These are phyloP conservation scores for Termitomyces sp. DNA, from an alignment of 768 basidiomycete species.

Conservation along the genomic window DNA sequence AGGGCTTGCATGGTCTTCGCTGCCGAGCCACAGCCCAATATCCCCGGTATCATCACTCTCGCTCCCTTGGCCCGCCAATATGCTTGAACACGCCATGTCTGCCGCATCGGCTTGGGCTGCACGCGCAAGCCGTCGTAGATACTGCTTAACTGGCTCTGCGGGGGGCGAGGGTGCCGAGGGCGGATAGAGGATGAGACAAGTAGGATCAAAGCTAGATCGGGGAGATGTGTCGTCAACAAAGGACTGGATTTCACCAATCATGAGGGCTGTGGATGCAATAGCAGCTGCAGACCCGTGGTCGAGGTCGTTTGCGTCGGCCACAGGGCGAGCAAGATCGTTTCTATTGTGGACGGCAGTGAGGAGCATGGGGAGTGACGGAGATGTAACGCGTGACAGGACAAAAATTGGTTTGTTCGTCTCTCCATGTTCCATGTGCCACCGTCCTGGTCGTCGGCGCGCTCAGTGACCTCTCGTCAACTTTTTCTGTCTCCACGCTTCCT, in stretches of 20 bases:
- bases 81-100: conserved; percentile 41
- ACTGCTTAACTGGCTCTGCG: conserved; percentile 5
- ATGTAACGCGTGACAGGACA: conserved; percentile 14
- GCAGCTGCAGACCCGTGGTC: conserved; percentile 5
- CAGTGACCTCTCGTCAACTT: conserved; percentile 3
- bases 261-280: conserved; percentile 17
- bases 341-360: conserved; percentile 2
- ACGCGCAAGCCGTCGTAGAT: conserved; percentile 31
- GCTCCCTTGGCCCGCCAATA: conserved; percentile 48
- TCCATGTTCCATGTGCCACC: conserved; percentile 13
- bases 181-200: conserved; percentile 18
- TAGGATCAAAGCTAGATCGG: conserved; percentile 10
- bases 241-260: conserved; percentile 13
- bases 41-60: conserved; percentile 58
- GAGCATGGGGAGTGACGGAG: conserved; percentile 9
- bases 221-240: conserved; percentile 4
- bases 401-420: conserved; percentile 5
- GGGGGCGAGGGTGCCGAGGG: conserved; percentile 6
- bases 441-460: conserved; percentile 9
- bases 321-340: conserved; percentile 6
- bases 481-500: conserved; percentile 11
- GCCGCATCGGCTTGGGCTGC: conserved; percentile 36
- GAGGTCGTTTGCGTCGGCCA: conserved; percentile 7
- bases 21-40: conserved; percentile 49
- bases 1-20: conserved; percentile 26